These are phyloP conservation scores for Wakefieldia striispora DNA, from an alignment of 768 basidiomycete species.

Conservation along the genomic window DNA sequence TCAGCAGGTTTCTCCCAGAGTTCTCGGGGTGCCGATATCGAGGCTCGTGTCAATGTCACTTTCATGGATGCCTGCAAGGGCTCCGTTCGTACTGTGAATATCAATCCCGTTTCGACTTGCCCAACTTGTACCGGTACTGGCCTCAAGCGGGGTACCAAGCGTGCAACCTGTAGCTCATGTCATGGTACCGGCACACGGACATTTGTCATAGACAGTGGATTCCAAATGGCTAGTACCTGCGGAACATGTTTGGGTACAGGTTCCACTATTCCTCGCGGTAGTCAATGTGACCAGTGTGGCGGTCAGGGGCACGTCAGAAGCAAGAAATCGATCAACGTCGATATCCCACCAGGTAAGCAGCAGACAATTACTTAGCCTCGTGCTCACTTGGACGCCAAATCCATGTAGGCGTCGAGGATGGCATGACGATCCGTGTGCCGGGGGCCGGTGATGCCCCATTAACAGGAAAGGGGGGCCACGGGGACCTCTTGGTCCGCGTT, in stretches of 20 bases:
- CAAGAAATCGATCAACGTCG: conserved; percentile 73
- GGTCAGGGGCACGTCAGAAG: conserved; percentile 87
- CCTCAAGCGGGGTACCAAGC: conserved; percentile 81
- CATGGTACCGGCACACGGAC: conserved; percentile 85
- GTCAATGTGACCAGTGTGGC: conserved; percentile 75
- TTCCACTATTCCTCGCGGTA: conserved; percentile 70
- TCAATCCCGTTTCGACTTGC: conserved; percentile 83
- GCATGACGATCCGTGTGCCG: conserved; percentile 84
- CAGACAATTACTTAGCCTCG: not conserved
- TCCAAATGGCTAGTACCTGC: conserved; percentile 96
- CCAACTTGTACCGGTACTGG: conserved; percentile 82
- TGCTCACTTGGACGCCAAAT: conserved; percentile 8
- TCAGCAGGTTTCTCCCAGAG: conserved; percentile 42
- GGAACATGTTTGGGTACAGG: conserved; percentile 79
- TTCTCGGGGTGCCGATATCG: conserved; percentile 76
- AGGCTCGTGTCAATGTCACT: conserved; percentile 67
- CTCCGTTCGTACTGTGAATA: conserved; percentile 65
- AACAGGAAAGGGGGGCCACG: conserved; percentile 70
- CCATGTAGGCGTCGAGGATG: conserved; percentile 82
- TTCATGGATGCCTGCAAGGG: conserved; percentile 98
- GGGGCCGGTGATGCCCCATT: conserved; percentile 83
- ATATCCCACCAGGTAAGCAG: conserved; percentile 79
- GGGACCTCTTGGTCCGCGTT: conserved; percentile 86
- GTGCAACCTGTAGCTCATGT: conserved; percentile 75
- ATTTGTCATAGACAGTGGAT: conserved; percentile 88